A percentile compares a stretch with the other conserved stretches of the same genome.
Evolutionary conservation across 139 green algal genomes (phyloP).

Genomic region (Raphidocelis subcapitata): DNA sequence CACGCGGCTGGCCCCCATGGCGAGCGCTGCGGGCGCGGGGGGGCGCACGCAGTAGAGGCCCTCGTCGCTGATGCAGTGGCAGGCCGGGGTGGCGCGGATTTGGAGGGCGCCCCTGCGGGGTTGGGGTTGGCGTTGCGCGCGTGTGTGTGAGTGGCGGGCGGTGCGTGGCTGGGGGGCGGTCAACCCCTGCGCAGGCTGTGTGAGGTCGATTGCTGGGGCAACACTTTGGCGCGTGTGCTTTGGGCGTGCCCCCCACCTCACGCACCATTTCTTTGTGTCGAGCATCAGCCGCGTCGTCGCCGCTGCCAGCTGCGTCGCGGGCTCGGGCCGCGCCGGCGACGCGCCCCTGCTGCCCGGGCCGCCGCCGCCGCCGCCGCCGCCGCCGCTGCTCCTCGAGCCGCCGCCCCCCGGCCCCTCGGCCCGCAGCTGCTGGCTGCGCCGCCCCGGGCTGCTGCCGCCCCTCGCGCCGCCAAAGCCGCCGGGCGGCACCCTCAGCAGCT

Average conservation of each 20-base stretch:
- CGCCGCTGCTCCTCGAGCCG: slow-evolving; percentile 23
- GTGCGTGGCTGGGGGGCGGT: no score
- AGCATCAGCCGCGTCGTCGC: neutral
- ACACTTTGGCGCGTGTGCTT: no score
- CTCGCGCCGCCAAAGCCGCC: neutral
- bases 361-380: slow-evolving; percentile 4
- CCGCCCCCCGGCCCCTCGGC: no score
- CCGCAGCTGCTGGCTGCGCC: neutral
- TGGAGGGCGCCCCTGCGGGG: no score
- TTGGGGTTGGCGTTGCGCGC: slow-evolving; percentile 23
- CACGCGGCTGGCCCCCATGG: neutral
- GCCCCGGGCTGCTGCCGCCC: neutral
- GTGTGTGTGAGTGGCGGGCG: neutral
- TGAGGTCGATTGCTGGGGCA: no score
- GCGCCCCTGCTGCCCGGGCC: neutral
- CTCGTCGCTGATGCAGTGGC: neutral
- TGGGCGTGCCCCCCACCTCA: no score
- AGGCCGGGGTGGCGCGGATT: no score
- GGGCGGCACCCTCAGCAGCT: slow-evolving; percentile 20
- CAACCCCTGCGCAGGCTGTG: no score
- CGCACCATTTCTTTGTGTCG: no score
- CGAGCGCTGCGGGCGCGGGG: neutral
- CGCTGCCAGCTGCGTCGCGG: neutral
- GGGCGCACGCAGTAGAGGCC: neutral
- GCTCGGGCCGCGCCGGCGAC: neutral